Base-by-base conservation (phyloP, 1,284 basidiomycete genomes). In the Ganoderma sinense region DNA sequence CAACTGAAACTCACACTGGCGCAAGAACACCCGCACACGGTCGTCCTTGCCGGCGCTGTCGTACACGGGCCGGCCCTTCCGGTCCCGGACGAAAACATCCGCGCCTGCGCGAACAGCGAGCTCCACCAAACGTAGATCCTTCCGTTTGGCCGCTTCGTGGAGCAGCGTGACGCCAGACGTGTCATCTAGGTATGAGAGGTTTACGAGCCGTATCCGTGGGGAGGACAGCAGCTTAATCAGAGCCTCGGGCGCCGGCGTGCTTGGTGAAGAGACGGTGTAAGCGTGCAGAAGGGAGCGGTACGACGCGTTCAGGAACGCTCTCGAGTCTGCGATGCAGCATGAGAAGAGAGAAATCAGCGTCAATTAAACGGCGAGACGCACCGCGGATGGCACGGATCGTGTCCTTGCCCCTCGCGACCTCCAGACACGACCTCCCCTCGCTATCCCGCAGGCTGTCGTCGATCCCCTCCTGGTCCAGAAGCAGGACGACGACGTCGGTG, bases 21-120 rank as follows among this genome's bases (percentile, higher is more conserved):
- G 85, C 70, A 98, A 81, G 74, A 97, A 96, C 0, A 92, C 93
- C 71, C 91, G 89, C 69, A 97, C 93, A 43, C 91, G 87, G 76
- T 97, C 95, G 73, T 96, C 91, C 78, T 91, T 92, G 20, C 87
- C 90, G 62, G 80, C 82, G 39, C 84, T 87, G 77, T 98, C 96
- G 63, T 91, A 86, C 0, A 94, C 91, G 70, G 91, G 86, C 77
- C 91, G 91, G 11, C 97, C 96, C 65, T 84, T 86, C 41, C 90
- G 86, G 80, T 99, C 95, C 7, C 96, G 87, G 1, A 94, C 92
- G 75, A 97, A 97, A 1, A 98, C 94, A 78, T 98, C 96, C 0
- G 95, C 96, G 1, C 97, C 97, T 14, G 92, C 91, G 64, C 92
- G 89, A 0, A 97, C 90, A 0, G 91, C 92, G 14, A 95, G 85